Percentiles rank a stretch among this genome's conserved stretches.
These are phyloP conservation scores for Cytospora chrysosperma DNA, from an alignment of 2,329 filamentous ascomycete species.

Conservation along the genomic window DNA sequence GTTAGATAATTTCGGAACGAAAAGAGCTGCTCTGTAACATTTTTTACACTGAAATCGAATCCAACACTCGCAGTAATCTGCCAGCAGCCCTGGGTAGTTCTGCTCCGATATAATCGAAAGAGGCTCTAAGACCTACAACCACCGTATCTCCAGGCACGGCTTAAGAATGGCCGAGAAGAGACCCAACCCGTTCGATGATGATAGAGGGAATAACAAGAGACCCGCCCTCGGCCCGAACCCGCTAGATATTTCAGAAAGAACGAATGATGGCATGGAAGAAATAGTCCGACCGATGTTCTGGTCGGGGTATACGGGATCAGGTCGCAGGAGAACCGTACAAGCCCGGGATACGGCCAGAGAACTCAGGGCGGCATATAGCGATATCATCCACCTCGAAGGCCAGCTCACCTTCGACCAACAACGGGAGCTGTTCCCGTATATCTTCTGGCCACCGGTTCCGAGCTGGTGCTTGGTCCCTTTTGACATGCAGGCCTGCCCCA, in stretches of 20 bases:
- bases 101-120: no score
- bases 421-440: neutral
- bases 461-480: conserved; percentile 6
- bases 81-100: no score
- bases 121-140: no score
- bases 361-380: neutral
- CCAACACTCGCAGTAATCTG: no score
- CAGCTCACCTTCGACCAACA: conserved; percentile 5
- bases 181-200: no score
- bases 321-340: neutral
- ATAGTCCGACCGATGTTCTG: conserved; percentile 10
- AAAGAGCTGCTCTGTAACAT: no score
- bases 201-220: no score
- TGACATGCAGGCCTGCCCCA: neutral
- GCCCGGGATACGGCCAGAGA: neutral
- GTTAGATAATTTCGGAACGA: no score
- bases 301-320: neutral
- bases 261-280: neutral
- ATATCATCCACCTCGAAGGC: neutral
- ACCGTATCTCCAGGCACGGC: no score
- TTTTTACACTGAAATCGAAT: no score
- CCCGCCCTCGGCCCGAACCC: no score
- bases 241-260: no score
- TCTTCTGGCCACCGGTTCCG: conserved; percentile 4
- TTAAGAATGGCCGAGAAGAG: neutral